phyloP scores from a whole-genome alignment of 2,329 filamentous ascomycete genomes.

The Daldinia sp. region DNA sequence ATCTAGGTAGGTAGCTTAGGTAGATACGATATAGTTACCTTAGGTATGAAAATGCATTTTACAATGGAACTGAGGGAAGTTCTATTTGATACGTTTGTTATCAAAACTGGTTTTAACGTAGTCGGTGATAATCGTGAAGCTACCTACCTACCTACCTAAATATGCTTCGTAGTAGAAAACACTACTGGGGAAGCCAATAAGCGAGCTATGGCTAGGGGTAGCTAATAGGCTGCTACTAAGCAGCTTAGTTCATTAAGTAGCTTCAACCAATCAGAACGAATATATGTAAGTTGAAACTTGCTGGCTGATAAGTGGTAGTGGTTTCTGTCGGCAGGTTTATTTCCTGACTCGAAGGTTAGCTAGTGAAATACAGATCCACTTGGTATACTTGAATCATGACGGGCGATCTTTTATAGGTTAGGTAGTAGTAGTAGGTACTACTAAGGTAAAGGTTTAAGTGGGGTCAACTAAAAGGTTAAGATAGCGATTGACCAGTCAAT shows the following conservation, averaged over 20 bases:
- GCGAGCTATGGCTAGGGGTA: slow-evolving; percentile 2
- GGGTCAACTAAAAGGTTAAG: slow-evolving; percentile 4
- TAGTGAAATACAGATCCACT: too few species aligned
- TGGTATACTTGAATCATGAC: slow-evolving; percentile 41
- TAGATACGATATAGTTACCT: slow-evolving; percentile 14
- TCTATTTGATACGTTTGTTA: not conserved
- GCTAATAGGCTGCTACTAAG: not conserved
- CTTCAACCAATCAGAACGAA: not conserved
- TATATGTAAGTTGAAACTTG: too few species aligned
- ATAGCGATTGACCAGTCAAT: slow-evolving; percentile 22
- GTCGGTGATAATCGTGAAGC: not conserved
- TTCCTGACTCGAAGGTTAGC: too few species aligned
- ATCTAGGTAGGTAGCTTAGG: slow-evolving; percentile 6
- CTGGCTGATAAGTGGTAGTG: too few species aligned
- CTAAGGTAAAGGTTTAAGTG: not conserved
- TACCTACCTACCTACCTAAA: not conserved
- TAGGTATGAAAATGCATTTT: slow-evolving; percentile 2
- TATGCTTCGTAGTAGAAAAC: not conserved
- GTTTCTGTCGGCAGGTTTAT: too few species aligned
- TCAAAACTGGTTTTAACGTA: not conserved
- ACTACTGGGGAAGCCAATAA: not conserved
- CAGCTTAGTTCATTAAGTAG: not conserved
- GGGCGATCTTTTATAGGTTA: slow-evolving; percentile 10
- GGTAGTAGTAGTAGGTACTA: too few species aligned
- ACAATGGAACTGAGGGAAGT: not conserved